Base-by-base conservation (phyloP, 352 stramenopile genomes). In the Globisporangium parvum region DNA sequence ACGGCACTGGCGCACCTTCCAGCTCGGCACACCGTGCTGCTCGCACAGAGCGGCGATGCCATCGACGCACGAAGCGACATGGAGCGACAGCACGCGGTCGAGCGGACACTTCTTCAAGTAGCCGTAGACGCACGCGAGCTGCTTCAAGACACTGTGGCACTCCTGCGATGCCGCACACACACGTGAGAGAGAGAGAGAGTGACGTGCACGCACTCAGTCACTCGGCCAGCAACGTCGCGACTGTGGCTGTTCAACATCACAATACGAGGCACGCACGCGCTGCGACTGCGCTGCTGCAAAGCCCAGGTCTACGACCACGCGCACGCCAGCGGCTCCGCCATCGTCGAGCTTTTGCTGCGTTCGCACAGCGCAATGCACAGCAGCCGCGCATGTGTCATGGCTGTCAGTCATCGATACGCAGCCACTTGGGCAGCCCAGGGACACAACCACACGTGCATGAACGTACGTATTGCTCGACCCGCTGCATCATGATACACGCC, bases 81-180 rank as follows among this genome's bases (percentile, higher is more conserved):
- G 74, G 18, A 93, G 51, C 11, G 80, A 87, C 12, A 93, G 31
- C 0, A 91, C 46, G n/a, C 28, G 45, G 47, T 90, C 78, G 2
- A 91, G 64, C 5, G 74, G 66, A 46, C 77, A 88, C 20, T 69
- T 77, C 60, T 89, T 91, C 64, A 93, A 60, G 51, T 88, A 88
- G 9, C 83, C 80, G 49, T 91, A 93, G 11, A 74, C 73, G 55
- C 79, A 89, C 0, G 66, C 75, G 31, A 91, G 72, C 66, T 93
- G 83, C 57, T 93, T 93, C 12, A 93, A 71, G 44, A 93, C 66
- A 55, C 83, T 93, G 53, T 93, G 63, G 40, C 69, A 71, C 50
- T 93, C 83, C 82, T 90, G 48, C 21, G 28, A 26, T 28, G 9
- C 28, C 11, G 9, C 21, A 26, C 3, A 49, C 11, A 6, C 14